Conservation (phyloP, 1,284 basidiomycete genomes). For the Trametes pubescens region DNA sequence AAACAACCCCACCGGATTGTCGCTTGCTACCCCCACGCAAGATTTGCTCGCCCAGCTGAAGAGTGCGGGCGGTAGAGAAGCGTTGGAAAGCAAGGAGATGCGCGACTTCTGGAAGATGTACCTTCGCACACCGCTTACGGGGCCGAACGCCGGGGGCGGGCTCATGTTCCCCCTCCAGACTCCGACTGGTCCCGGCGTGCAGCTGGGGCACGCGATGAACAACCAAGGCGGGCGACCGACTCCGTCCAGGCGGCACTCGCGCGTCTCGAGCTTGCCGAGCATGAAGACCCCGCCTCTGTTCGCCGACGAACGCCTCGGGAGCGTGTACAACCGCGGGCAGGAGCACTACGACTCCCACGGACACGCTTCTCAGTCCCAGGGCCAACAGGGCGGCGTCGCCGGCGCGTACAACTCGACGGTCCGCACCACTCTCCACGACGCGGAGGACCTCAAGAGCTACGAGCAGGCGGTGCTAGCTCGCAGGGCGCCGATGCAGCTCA, state of each 20-base stretch:
- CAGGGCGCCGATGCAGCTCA: constrained; percentile 63
- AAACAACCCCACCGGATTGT: constrained; percentile 24
- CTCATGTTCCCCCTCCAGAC: constrained; percentile 37
- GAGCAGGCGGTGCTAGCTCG: constrained; percentile 78
- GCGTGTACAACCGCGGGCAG: constrained; percentile 12
- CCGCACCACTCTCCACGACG: constrained; percentile 50
- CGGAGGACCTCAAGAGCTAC: constrained; percentile 73
- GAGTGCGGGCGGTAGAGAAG: constrained; percentile 48
- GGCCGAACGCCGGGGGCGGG: constrained; percentile 42
- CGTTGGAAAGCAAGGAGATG: constrained; percentile 61
- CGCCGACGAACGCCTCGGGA: constrained; percentile 27
- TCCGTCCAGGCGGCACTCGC: constrained; percentile 50
- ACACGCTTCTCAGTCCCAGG: constrained; percentile 11
- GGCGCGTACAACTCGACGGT: constrained; percentile 36
- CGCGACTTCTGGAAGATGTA: constrained; percentile 80
- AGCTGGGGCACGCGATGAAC: constrained; percentile 29
- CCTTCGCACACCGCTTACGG: constrained; percentile 72
- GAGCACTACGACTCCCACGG: constrained; percentile 23
- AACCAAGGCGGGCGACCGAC: constrained; percentile 29
- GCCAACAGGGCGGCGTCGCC: constrained; percentile 11
- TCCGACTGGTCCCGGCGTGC: constrained; percentile 40
- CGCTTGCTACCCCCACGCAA: constrained; percentile 37
- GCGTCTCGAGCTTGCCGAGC: constrained; percentile 72
- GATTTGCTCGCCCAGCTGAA: constrained; percentile 38
- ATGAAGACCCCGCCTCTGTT: constrained; percentile 62